phyloP scores from a whole-genome alignment of 208 protist genomes.

The Leishmania amazonensis region DNA sequence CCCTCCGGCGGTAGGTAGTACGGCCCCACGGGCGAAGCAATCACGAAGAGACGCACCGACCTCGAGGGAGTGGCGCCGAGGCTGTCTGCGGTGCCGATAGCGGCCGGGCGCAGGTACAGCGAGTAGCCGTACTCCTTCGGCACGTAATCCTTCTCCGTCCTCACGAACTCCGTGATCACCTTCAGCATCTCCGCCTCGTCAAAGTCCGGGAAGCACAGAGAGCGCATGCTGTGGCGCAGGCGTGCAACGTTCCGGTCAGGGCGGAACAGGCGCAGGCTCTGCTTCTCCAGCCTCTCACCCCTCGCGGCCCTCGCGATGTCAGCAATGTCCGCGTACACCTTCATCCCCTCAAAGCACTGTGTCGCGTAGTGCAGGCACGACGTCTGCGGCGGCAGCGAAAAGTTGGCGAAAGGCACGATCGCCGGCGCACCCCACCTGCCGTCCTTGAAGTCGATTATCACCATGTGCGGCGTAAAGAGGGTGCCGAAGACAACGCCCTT shows the following conservation, averaged over 20 bases:
- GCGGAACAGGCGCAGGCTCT: slow-evolving; percentile 94
- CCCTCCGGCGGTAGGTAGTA: slow-evolving; percentile 91
- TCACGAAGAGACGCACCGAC: slow-evolving; percentile 90
- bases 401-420: slow-evolving; percentile 67
- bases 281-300: slow-evolving; percentile 36
- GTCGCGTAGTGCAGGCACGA: slow-evolving; percentile 95
- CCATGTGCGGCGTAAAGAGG: slow-evolving; percentile 97
- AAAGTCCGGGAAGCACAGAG: slow-evolving; percentile 94
- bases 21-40: slow-evolving; percentile 97
- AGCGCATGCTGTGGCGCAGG: slow-evolving; percentile 78
- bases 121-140: slow-evolving; percentile 95
- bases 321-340: slow-evolving; percentile 94
- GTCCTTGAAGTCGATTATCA: slow-evolving; percentile 85
- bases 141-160: slow-evolving; percentile 92
- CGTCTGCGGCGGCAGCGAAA: slow-evolving; percentile 91
- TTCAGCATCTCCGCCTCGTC: slow-evolving; percentile 90
- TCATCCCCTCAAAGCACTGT: slow-evolving; percentile 98
- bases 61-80: slow-evolving; percentile 71
- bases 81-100: slow-evolving; percentile 89
- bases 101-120: slow-evolving; percentile 98
- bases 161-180: slow-evolving; percentile 93
- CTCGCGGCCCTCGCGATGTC: slow-evolving; percentile 55
- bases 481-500: slow-evolving; percentile 91
- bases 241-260: slow-evolving; percentile 96
- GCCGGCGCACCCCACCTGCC: slow-evolving; percentile 88